Conservation (phyloP, 2,329 filamentous ascomycete species). For the Corinectria fuckeliana region DNA sequence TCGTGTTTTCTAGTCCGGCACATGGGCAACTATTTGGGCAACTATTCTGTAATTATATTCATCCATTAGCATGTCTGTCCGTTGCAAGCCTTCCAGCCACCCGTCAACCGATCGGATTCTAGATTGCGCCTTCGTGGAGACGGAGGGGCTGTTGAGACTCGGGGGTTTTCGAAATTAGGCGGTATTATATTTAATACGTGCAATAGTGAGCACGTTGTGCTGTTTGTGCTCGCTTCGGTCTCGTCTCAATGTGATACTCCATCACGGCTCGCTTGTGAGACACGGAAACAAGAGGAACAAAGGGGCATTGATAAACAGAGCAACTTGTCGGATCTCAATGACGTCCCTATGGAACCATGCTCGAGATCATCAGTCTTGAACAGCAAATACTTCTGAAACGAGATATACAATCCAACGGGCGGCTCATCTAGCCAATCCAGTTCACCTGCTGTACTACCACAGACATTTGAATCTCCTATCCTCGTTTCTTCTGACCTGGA, state of each 20-base stretch:
- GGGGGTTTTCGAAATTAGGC: not conserved
- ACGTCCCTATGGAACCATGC: not conserved
- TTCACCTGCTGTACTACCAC: not conserved
- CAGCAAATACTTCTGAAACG: conserved; percentile 17
- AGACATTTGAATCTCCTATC: not conserved
- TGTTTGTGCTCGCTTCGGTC: not conserved
- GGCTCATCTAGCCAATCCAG: not conserved
- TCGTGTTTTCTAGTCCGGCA: not conserved
- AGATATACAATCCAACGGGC: conserved; percentile 5
- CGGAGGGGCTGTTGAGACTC: not conserved
- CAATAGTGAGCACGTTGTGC: too few species aligned
- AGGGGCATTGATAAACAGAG: not conserved
- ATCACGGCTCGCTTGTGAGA: not conserved
- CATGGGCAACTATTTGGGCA: not conserved
- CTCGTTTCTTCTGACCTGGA: not conserved
- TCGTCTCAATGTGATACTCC: not conserved
- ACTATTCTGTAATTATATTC: not conserved
- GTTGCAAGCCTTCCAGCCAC: conserved; percentile 2
- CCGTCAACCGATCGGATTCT: conserved; percentile 2
- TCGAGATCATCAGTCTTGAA: conserved; percentile 4
- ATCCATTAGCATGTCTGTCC: not conserved
- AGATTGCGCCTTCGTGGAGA: not conserved
- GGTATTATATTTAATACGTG: too few species aligned
- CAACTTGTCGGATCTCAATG: not conserved
- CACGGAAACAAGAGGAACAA: not conserved